phyloP scores from a whole-genome alignment of 345 rosid genomes.

The Boechera divaricarpa region DNA sequence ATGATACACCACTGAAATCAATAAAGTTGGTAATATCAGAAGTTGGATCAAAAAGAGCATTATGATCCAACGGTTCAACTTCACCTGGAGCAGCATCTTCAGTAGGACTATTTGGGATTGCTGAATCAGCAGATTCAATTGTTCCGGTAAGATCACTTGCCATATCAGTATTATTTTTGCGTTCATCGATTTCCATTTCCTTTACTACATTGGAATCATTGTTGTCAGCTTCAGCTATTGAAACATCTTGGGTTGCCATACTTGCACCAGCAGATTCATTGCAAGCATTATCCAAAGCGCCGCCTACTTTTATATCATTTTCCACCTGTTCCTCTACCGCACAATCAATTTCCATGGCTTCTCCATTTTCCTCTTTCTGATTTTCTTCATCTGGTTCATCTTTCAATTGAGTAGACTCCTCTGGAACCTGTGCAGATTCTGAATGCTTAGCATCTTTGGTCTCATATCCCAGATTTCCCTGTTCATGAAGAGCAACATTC shows the following conservation, averaged over 20 bases:
- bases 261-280: slow-evolving; percentile 52
- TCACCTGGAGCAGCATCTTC: slow-evolving; percentile 45
- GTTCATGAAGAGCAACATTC: neutral
- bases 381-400: too few species aligned
- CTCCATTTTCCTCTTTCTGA: slow-evolving; percentile 35
- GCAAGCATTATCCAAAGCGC: slow-evolving; percentile 49
- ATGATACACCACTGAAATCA: slow-evolving; percentile 52
- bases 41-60: slow-evolving; percentile 46
- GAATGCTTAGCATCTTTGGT: slow-evolving; percentile 16
- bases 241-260: slow-evolving; percentile 41
- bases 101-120: slow-evolving; percentile 10
- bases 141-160: slow-evolving; percentile 3
- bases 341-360: slow-evolving; percentile 64
- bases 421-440: slow-evolving; percentile 21
- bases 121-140: slow-evolving; percentile 30
- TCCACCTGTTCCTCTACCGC: slow-evolving; percentile 52
- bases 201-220: slow-evolving; percentile 34
- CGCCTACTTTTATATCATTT: slow-evolving; percentile 42
- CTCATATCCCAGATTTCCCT: neutral
- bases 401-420: too few species aligned
- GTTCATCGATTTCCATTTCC: slow-evolving; percentile 45
- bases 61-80: slow-evolving; percentile 44
- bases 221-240: slow-evolving; percentile 43
- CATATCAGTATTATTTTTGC: slow-evolving; percentile 32
- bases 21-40: slow-evolving; percentile 48